A percentile compares a stretch with the other conserved stretches of the same genome.
Conservation (phyloP, 371 early-diverging fungal genomes). For the Mortierella sp. region DNA sequence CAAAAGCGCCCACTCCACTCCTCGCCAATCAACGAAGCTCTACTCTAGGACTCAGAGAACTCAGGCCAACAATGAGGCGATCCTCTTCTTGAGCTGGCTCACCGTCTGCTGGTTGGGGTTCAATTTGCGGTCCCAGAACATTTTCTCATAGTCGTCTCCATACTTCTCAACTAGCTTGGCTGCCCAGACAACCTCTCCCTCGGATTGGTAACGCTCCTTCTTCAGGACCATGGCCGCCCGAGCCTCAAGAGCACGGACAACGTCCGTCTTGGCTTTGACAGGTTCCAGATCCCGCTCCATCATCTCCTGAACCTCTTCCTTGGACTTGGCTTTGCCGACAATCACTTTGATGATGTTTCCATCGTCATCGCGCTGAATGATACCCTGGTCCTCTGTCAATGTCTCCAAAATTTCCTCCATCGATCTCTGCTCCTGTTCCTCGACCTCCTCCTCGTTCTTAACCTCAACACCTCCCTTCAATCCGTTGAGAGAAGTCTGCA, state of each 20-base stretch:
- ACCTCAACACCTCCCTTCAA: slow-evolving; percentile 71
- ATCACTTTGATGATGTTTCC: slow-evolving; percentile 82
- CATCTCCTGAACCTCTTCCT: slow-evolving; percentile 61
- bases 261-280: slow-evolving; percentile 72
- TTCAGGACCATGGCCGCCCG: slow-evolving; percentile 65
- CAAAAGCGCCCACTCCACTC: not conserved
- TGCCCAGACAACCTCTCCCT: slow-evolving; percentile 73
- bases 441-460: slow-evolving; percentile 43
- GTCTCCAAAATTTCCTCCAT: slow-evolving; percentile 57
- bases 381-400: slow-evolving; percentile 74
- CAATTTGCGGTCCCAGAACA: slow-evolving; percentile 88
- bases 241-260: slow-evolving; percentile 69
- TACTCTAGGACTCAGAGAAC: not conserved
- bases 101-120: slow-evolving; percentile 86
- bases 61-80: slow-evolving; percentile 44
- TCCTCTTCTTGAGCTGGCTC: slow-evolving; percentile 80
- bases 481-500: slow-evolving; percentile 83
- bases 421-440: slow-evolving; percentile 52
- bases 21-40: not conserved
- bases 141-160: slow-evolving; percentile 84
- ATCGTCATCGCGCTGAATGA: slow-evolving; percentile 86
- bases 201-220: slow-evolving; percentile 67
- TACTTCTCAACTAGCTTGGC: slow-evolving; percentile 78
- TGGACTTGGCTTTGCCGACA: slow-evolving; percentile 65
- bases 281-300: slow-evolving; percentile 62